Conservation (phyloP, 352 stramenopile genomes). For the Phytophthora boehmeriae region DNA sequence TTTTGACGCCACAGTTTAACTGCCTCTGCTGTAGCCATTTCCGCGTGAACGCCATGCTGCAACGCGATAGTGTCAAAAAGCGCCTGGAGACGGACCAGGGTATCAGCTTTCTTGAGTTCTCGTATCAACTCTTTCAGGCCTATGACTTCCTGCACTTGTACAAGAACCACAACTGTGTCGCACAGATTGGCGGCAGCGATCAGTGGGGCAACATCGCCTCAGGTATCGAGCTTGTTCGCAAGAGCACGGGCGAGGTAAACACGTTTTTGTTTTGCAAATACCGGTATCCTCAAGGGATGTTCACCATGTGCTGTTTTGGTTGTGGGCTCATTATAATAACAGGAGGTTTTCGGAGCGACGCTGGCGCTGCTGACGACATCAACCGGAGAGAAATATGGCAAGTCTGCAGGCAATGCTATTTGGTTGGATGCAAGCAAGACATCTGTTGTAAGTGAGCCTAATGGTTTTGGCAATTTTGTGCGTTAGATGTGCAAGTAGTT, state of each 20-base stretch:
- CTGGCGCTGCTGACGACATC: constrained; percentile 97
- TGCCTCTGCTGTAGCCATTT: constrained; percentile 75
- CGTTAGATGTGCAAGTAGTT: background rate
- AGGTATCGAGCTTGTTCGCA: constrained; percentile 96
- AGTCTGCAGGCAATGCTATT: constrained; percentile 97
- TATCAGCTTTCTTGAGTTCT: constrained; percentile 99
- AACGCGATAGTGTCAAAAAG: constrained; percentile 97
- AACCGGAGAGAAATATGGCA: constrained; percentile 99
- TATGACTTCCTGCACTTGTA: constrained; percentile 99
- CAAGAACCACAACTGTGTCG: constrained; percentile 87
- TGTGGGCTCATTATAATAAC: constrained; percentile 6
- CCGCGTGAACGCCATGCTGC: constrained; percentile 99
- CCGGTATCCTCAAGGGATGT: background rate
- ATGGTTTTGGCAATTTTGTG: background rate
- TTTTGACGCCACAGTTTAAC: background rate
- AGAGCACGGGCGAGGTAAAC: constrained; percentile 72
- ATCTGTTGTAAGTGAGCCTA: constrained; percentile 88
- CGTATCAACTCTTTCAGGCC: constrained; percentile 99
- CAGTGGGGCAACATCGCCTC: constrained; percentile 99
- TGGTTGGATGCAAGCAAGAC: constrained; percentile 97
- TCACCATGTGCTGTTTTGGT: constrained; percentile 2
- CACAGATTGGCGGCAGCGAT: constrained; percentile 98
- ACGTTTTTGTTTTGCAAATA: constrained; percentile 13
- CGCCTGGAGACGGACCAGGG: constrained; percentile 94
- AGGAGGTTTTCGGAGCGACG: constrained; percentile 95